Conservation (phyloP, 2,329 filamentous ascomycete species). For the Pleomassaria siparia region DNA sequence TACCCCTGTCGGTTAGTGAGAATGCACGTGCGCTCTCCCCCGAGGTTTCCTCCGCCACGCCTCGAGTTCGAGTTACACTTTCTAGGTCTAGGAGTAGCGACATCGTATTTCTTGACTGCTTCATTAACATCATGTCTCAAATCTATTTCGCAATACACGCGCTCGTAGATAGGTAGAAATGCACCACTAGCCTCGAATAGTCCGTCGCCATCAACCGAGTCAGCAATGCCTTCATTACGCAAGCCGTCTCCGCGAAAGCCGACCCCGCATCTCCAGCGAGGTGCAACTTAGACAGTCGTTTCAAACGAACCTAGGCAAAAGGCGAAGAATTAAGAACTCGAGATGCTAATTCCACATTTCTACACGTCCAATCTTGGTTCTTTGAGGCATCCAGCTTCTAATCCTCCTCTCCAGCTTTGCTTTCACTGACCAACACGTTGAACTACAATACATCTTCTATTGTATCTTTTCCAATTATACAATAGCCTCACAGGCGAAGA, state of each 20-base stretch:
- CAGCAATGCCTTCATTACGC: conserved; percentile 4
- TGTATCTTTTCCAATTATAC: no score
- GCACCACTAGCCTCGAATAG: no score
- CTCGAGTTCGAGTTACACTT: background rate
- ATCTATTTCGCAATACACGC: no score
- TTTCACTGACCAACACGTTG: no score
- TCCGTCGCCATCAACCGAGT: conserved; percentile 1
- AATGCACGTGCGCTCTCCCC: conserved; percentile 1
- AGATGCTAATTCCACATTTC: background rate
- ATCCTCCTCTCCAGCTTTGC: background rate
- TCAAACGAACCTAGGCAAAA: conserved; percentile 9
- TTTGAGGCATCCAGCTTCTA: background rate
- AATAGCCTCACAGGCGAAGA: no score
- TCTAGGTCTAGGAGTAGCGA: no score
- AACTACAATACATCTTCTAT: no score
- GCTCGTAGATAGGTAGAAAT: no score
- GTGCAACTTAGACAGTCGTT: conserved; percentile 9
- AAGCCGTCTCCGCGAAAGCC: conserved; percentile 6
- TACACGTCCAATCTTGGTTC: background rate
- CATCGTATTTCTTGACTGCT: no score
- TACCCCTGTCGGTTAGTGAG: conserved; percentile 11
- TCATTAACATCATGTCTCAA: no score
- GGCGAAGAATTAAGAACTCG: background rate
- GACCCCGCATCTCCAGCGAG: conserved; percentile 19
- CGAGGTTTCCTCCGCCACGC: background rate